These are phyloP conservation scores for Pterulicium gracile DNA, from an alignment of 1,284 basidiomycete genomes.

Conservation along the genomic window DNA sequence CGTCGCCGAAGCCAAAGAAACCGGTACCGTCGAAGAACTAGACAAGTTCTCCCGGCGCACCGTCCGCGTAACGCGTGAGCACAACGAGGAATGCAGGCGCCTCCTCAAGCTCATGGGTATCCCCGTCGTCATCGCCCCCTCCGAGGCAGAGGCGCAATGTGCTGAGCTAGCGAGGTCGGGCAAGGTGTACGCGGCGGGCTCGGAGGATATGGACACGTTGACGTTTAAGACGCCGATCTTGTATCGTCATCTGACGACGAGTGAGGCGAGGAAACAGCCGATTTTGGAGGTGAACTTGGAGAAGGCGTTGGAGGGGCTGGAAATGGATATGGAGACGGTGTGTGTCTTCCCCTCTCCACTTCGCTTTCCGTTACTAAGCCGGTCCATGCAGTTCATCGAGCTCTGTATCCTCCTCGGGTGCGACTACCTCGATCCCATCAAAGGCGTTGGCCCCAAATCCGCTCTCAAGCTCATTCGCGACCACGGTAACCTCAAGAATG, in stretches of 20 bases:
- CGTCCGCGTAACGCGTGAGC: constrained; percentile 91
- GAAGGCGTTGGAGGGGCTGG: constrained; percentile 78
- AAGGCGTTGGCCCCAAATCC: constrained; percentile 91
- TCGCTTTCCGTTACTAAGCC: neutral
- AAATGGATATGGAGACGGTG: constrained; percentile 88
- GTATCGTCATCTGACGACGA: constrained; percentile 94
- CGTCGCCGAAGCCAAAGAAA: constrained; percentile 94
- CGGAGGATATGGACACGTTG: constrained; percentile 99
- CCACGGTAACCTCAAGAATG: constrained; percentile 66
- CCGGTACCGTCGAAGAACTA: constrained; percentile 86
- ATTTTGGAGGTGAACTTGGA: constrained; percentile 88
- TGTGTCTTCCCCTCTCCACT: constrained; percentile 9
- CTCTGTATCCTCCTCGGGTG: constrained; percentile 96
- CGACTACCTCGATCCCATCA: constrained; percentile 96
- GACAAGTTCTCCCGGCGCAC: constrained; percentile 87
- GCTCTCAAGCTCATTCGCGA: constrained; percentile 92
- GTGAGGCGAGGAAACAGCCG: constrained; percentile 98
- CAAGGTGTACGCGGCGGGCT: constrained; percentile 85
- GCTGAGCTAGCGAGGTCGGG: constrained; percentile 94
- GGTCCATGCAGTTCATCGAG: constrained; percentile 74
- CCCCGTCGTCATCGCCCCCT: constrained; percentile 87
- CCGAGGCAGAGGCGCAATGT: constrained; percentile 98
- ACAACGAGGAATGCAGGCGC: constrained; percentile 92
- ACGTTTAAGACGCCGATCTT: constrained; percentile 92
- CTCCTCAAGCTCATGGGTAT: constrained; percentile 95